Evolutionary conservation across 73 alveolate genomes (phyloP).

Genomic region (Vitrella brassicaformis): DNA sequence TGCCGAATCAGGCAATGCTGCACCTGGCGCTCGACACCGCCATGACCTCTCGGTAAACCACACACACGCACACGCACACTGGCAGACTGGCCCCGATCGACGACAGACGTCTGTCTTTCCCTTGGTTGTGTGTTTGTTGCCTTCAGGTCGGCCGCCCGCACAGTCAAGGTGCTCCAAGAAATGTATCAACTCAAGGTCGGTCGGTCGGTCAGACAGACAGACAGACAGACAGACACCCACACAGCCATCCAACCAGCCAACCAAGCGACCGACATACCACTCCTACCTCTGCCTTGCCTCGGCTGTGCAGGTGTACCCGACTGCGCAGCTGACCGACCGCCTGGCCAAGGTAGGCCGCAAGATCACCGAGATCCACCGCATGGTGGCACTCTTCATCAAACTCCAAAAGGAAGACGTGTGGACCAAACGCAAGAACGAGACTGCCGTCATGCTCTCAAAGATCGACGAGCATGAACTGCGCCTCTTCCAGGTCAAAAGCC

Average conservation of each 20-base stretch:
- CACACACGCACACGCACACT: too few relatives aligned
- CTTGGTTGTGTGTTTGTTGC: neutral
- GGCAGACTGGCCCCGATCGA: too few relatives aligned
- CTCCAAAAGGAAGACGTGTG: neutral
- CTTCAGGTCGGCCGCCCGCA: neutral
- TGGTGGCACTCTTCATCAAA: neutral
- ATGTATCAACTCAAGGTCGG: conserved; percentile 10
- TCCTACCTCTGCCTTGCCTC: too few relatives aligned
- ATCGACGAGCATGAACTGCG: neutral
- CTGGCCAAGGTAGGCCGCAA: conserved; percentile 34
- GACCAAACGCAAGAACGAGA: neutral
- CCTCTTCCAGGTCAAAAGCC: neutral
- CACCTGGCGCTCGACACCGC: conserved; percentile 24
- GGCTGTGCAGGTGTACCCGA: too few relatives aligned
- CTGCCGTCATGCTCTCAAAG: neutral
- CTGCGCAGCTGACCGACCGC: conserved; percentile 21
- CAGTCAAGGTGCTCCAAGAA: neutral
- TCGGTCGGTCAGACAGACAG: too few relatives aligned
- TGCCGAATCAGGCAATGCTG: neutral
- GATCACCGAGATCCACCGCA: conserved; percentile 2
- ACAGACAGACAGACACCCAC: too few relatives aligned
- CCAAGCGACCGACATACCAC: too few relatives aligned
- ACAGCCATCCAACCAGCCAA: too few relatives aligned
- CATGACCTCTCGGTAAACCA: conserved; percentile 9
- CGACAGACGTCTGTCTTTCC: neutral